Evolutionary conservation across 352 stramenopile species (phyloP), one percentile per base, ranked within the genome.

Genomic region (Phytopythium ostracodes): DNA sequence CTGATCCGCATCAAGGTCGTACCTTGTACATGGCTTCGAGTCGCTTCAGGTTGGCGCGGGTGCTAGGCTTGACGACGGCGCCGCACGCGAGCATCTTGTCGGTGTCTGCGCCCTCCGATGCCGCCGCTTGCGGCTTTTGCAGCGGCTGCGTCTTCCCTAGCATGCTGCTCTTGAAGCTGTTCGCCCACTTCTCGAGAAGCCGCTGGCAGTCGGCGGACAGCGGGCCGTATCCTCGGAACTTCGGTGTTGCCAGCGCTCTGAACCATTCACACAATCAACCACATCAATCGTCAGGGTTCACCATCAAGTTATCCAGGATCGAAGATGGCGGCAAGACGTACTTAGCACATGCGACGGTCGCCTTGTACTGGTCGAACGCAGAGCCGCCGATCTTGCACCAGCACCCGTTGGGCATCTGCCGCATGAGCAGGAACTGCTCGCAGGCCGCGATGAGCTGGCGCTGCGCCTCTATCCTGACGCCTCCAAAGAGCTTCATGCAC

Each of bases 281-380:
- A 6, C 12, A 63, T 14, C 43, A n/a, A n/a, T n/a, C n/a, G 14
- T 42, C 17, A 55, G 58, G 54, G 4, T 15, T 1, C 14, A 7
- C 0, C 18, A n/a, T n/a, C n/a, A n/a, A n/a, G n/a, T 17, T n/a
- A 15, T 4, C 38, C 50, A 25, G 11, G 20, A 42, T 27, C 4
- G 22, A n/a, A 31, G 15, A 50, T 12, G 22, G 6, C 31, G 20
- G 20, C 52, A 9, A 18, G 29, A 80, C 81, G 65, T 74, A 94
- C 85, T 92, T 95, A 5, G 86, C 72, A 56, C 87, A 95, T 5
- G 78, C 84, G 29, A 89, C 80, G 1, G 87, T 95, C 3, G 84
- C 70, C 54, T 95, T 95, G 72, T 89, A 95, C 61, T 87, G 84
- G 29, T 94, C 84, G 15, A 84, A 68, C 0, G 67, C 70, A 4